Conservation (phyloP, 148 eudicot species). For the Suaeda aralocaspica region DNA sequence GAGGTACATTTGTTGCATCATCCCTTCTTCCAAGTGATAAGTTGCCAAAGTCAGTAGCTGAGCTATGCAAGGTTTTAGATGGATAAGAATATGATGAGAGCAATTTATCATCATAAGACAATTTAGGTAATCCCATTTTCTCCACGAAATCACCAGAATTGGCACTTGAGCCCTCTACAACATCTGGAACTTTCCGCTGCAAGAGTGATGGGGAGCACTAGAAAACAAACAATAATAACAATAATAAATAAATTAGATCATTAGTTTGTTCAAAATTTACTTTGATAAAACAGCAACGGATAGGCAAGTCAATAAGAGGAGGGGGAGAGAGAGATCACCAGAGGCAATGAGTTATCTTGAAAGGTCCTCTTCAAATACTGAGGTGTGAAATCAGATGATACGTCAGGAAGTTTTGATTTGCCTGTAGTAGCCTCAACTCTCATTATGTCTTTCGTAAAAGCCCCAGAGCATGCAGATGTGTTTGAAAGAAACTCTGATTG, state of each 20-base stretch:
- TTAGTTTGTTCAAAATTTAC: background rate
- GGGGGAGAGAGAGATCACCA: constrained; percentile 40
- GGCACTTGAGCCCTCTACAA: constrained; percentile 40
- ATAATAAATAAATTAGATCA: constrained; percentile 2
- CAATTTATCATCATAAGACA: constrained; percentile 62
- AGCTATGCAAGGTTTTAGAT: constrained; percentile 34
- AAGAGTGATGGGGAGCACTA: constrained; percentile 46
- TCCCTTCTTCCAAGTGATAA: constrained; percentile 62
- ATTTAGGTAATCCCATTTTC: constrained; percentile 64
- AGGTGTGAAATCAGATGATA: constrained; percentile 36
- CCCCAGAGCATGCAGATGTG: constrained; percentile 35
- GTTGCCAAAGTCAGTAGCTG: constrained; percentile 54
- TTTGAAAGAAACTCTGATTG: constrained; percentile 48
- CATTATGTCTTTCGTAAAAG: constrained; percentile 30
- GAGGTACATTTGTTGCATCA: constrained; percentile 33
- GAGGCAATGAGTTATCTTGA: constrained; percentile 39
- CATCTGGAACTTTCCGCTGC: constrained; percentile 44
- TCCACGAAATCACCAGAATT: constrained; percentile 52
- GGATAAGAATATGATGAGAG: constrained; percentile 50
- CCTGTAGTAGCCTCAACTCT: constrained; percentile 31
- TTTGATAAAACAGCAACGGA: background rate
- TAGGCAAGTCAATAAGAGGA: background rate
- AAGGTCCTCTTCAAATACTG: constrained; percentile 33
- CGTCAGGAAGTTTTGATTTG: constrained; percentile 37
- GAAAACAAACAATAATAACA: no score